Conservation (phyloP, 768 basidiomycete genomes). For the Rubroboletus pulcherrimus region DNA sequence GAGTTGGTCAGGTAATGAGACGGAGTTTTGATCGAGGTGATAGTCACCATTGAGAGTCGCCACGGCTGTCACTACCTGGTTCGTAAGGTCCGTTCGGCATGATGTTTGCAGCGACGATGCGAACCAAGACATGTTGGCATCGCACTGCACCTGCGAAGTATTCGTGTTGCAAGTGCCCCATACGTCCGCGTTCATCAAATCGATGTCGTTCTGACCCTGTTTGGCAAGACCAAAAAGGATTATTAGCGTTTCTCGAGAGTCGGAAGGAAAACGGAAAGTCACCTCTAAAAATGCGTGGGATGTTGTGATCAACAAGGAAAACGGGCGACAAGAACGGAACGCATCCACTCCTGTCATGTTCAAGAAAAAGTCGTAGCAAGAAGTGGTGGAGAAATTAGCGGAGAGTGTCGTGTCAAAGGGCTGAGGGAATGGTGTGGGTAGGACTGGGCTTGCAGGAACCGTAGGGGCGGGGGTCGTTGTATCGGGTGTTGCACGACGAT, state of each 20-base stretch:
- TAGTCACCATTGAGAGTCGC: slow-evolving; percentile 53
- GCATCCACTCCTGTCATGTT: slow-evolving; percentile 64
- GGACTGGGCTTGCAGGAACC: slow-evolving; percentile 35
- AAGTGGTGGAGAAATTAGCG: slow-evolving; percentile 59
- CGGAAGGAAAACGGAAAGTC: slow-evolving; percentile 17
- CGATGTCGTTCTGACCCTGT: slow-evolving; percentile 64
- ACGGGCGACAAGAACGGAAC: slow-evolving; percentile 74
- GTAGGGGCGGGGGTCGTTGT: slow-evolving; percentile 22
- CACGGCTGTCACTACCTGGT: slow-evolving; percentile 48
- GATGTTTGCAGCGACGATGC: slow-evolving; percentile 42
- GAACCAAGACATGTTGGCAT: slow-evolving; percentile 66
- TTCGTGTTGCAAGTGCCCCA: slow-evolving; percentile 81
- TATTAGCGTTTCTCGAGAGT: background rate
- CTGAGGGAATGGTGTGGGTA: slow-evolving; percentile 78
- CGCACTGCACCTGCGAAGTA: slow-evolving; percentile 46
- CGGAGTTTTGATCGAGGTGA: background rate
- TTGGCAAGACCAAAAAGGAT: slow-evolving; percentile 6
- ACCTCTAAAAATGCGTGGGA: slow-evolving; percentile 58
- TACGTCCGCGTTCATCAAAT: slow-evolving; percentile 60
- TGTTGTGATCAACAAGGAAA: slow-evolving; percentile 59
- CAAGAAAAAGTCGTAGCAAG: slow-evolving; percentile 67
- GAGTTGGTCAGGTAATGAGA: background rate
- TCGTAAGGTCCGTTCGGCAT: slow-evolving; percentile 55
- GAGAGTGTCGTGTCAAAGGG: slow-evolving; percentile 62
- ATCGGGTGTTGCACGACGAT: background rate